Conservation (phyloP, 2,329 filamentous ascomycete species). For the Fusarium hostae region DNA sequence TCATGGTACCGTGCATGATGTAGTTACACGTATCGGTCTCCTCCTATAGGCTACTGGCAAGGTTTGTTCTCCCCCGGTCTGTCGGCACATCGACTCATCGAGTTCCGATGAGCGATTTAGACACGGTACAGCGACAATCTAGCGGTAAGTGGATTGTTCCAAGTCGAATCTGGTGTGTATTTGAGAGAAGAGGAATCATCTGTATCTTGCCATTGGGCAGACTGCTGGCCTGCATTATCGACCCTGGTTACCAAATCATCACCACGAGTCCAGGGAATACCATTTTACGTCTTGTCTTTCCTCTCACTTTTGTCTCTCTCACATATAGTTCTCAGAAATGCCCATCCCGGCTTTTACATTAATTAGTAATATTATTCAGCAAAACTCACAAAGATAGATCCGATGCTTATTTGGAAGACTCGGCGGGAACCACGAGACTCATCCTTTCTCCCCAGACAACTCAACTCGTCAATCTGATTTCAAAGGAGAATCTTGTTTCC, state of each 20-base stretch:
- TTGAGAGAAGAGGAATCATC: neutral
- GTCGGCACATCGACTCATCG: neutral
- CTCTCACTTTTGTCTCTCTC: too few species aligned
- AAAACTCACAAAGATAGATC: rapidly evolving
- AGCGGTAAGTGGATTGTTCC: neutral
- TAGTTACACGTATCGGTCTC: neutral
- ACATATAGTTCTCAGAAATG: rapidly evolving
- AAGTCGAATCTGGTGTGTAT: too few species aligned
- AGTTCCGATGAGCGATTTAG: neutral
- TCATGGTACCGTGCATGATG: neutral
- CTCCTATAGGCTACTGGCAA: neutral
- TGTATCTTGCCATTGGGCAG: neutral
- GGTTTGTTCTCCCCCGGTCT: neutral
- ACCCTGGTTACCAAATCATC: neutral
- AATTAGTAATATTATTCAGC: rapidly evolving
- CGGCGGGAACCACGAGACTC: rapidly evolving
- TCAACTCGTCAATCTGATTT: neutral
- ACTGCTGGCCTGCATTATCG: neutral
- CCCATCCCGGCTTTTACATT: rapidly evolving
- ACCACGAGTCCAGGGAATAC: neutral
- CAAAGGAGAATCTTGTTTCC: too few species aligned
- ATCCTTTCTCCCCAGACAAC: neutral
- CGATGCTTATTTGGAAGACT: rapidly evolving
- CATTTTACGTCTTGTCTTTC: rapidly evolving
- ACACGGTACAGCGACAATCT: neutral